A percentile compares a stretch with the other conserved stretches of the same genome.
These are phyloP conservation scores for Alternaria ventricosa DNA, from an alignment of 2,329 filamentous ascomycete genomes.

Conservation along the genomic window DNA sequence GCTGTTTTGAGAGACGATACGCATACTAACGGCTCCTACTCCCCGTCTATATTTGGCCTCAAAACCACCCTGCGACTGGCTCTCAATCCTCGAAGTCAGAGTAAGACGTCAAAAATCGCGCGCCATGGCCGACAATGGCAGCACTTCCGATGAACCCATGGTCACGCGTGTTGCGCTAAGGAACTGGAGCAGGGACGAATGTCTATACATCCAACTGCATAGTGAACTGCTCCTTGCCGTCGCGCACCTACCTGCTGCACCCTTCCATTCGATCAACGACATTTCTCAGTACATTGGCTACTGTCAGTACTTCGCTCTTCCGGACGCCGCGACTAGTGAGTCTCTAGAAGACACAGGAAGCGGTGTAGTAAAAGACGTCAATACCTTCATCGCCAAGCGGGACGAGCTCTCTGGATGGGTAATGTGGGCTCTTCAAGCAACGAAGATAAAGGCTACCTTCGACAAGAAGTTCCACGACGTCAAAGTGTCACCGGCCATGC, in stretches of 20 bases:
- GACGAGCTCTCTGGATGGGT: not conserved
- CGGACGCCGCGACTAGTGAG: not conserved
- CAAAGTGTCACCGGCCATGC: not conserved
- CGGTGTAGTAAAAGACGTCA: not conserved
- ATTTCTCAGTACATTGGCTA: not conserved
- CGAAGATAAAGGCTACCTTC: not conserved
- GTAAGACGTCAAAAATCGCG: not conserved
- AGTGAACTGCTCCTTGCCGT: not conserved
- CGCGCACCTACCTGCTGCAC: not conserved
- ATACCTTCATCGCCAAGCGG: not conserved
- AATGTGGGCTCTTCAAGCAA: not conserved
- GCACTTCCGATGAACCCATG: accelerated
- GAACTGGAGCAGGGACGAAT: not conserved
- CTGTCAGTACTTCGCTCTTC: not conserved
- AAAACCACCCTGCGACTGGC: not conserved
- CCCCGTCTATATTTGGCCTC: not conserved
- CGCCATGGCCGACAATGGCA: not conserved
- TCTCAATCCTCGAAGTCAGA: not conserved
- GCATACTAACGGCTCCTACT: not conserved
- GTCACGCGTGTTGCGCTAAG: not conserved
- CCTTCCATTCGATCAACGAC: not conserved
- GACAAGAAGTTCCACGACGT: not conserved
- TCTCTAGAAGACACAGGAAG: not conserved
- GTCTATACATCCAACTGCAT: not conserved
- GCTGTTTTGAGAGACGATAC: too few species aligned